phyloP scores from a whole-genome alignment of 2,329 filamentous ascomycete species.

The Hypomyces perniciosus region DNA sequence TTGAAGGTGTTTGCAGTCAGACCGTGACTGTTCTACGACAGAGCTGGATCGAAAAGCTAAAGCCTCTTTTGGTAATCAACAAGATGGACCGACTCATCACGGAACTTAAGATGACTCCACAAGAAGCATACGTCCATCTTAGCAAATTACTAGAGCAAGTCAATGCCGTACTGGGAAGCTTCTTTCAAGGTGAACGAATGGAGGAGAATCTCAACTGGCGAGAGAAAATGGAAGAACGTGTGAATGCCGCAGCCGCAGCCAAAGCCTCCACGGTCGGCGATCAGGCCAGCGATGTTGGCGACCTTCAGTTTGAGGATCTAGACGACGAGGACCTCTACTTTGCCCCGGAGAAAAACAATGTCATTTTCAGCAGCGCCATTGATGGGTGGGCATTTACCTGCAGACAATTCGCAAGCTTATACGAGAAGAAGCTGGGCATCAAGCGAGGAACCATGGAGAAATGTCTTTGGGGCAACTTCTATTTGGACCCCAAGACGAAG shows the following conservation, averaged over 20 bases:
- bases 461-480: constrained; percentile 94
- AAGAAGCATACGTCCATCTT: constrained; percentile 83
- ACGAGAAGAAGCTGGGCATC: constrained; percentile 95
- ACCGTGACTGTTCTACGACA: constrained; percentile 95
- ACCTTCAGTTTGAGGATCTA: constrained; percentile 73
- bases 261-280: constrained; percentile 47
- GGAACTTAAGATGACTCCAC: constrained; percentile 87
- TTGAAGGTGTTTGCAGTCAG: constrained; percentile 97
- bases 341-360: constrained; percentile 95
- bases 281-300: constrained; percentile 48
- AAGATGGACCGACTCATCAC: constrained; percentile 95
- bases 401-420: constrained; percentile 84
- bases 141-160: constrained; percentile 90
- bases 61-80: constrained; percentile 92
- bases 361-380: constrained; percentile 95
- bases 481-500: constrained; percentile 94
- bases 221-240: constrained; percentile 81
- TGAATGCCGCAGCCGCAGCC: constrained; percentile 62
- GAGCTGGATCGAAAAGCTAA: constrained; percentile 91
- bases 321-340: constrained; percentile 98
- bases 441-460: constrained; percentile 85
- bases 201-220: constrained; percentile 96
- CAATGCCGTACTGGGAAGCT: constrained; percentile 94
- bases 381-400: constrained; percentile 99
- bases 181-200: constrained; percentile 97